These are phyloP conservation scores for Sphaerulina musiva DNA, from an alignment of 2,329 filamentous ascomycete genomes.

Conservation along the genomic window DNA sequence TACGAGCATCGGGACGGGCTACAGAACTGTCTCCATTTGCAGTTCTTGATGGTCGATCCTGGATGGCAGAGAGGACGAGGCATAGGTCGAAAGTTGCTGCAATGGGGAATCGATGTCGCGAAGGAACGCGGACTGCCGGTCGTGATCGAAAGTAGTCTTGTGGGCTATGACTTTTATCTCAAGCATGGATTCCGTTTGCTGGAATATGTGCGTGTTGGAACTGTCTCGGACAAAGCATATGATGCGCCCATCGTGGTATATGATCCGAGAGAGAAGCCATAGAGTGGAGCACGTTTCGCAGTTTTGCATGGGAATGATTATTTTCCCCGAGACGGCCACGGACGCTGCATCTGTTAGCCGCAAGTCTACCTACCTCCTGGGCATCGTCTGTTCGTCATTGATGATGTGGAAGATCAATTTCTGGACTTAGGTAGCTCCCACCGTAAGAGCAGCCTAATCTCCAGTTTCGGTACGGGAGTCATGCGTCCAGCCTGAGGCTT, in stretches of 20 bases:
- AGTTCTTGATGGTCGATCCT: slow-evolving; percentile 19
- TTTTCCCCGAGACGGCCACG: too few species aligned
- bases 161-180: slow-evolving; percentile 20
- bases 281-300: background rate
- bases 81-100: slow-evolving; percentile 15
- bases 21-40: slow-evolving; percentile 17
- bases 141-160: slow-evolving; percentile 16
- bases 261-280: slow-evolving; percentile 4
- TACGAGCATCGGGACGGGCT: slow-evolving; percentile 11
- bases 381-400: too few species aligned
- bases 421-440: too few species aligned
- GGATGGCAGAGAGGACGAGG: slow-evolving; percentile 17
- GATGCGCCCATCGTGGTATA: slow-evolving; percentile 19
- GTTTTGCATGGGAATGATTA: too few species aligned
- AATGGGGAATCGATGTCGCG: slow-evolving; percentile 17
- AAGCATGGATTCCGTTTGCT: slow-evolving; percentile 18
- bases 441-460: too few species aligned
- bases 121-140: slow-evolving; percentile 12
- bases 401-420: too few species aligned
- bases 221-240: slow-evolving; percentile 19
- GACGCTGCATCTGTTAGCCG: too few species aligned
- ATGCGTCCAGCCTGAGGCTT: too few species aligned
- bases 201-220: slow-evolving; percentile 13
- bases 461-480: too few species aligned
- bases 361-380: too few species aligned